Evolutionary conservation across 2,329 filamentous ascomycete species (phyloP).

Genomic region (Colletotrichum tabaci): DNA sequence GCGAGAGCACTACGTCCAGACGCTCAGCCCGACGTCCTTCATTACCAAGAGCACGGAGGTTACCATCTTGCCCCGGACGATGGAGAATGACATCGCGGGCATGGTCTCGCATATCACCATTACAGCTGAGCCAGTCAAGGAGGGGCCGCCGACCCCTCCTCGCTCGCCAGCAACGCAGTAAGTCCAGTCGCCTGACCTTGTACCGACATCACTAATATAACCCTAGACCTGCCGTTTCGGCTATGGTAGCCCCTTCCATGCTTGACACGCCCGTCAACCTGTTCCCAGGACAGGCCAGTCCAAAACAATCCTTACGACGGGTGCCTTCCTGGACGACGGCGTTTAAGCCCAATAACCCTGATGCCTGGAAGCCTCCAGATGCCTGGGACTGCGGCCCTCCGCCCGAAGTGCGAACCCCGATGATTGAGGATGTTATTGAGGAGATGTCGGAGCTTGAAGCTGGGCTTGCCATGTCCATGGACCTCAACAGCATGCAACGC

Average conservation of each 20-base stretch:
- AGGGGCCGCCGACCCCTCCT: slow-evolving; percentile 48
- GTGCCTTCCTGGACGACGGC: slow-evolving; percentile 44
- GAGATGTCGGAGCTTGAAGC: slow-evolving; percentile 40
- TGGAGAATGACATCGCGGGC: slow-evolving; percentile 53
- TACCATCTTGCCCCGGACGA: slow-evolving; percentile 51
- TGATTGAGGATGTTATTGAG: slow-evolving; percentile 45
- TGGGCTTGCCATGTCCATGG: slow-evolving; percentile 45
- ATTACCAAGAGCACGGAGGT: slow-evolving; percentile 59
- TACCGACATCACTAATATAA: slow-evolving; percentile 6
- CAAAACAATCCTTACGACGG: slow-evolving; percentile 24
- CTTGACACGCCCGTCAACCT: slow-evolving; percentile 41
- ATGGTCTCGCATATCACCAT: slow-evolving; percentile 56
- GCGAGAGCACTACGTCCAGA: slow-evolving; percentile 55
- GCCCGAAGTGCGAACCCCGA: slow-evolving; percentile 43
- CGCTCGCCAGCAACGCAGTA: slow-evolving; percentile 51
- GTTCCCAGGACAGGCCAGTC: slow-evolving; percentile 32
- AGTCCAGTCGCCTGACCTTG: slow-evolving; percentile 25
- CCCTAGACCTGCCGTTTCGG: slow-evolving; percentile 3
- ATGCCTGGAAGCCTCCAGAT: slow-evolving; percentile 62
- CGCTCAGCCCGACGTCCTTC: slow-evolving; percentile 59
- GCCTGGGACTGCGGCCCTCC: slow-evolving; percentile 57
- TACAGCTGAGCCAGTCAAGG: slow-evolving; percentile 48
- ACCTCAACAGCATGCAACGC: slow-evolving; percentile 60
- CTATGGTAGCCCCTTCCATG: not conserved
- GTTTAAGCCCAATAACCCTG: slow-evolving; percentile 54